Percentiles rank a stretch among this genome's conserved stretches.
phyloP scores from a whole-genome alignment of 164 flowering plant genomes.

The Litsea cubeba region DNA sequence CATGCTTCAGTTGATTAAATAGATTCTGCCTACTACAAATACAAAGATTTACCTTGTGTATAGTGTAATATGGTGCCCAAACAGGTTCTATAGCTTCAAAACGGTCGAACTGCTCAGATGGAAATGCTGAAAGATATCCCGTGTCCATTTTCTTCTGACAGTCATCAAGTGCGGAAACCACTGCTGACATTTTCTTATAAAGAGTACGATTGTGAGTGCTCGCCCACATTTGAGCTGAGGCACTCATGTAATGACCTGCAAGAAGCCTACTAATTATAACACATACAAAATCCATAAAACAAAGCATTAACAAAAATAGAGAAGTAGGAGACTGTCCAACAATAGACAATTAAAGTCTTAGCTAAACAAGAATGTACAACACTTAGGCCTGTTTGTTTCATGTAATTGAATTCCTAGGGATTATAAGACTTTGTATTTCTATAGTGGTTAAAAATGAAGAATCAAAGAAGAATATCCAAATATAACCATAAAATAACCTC shows the following conservation, averaged over 20 bases:
- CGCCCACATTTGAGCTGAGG: slow-evolving; percentile 91
- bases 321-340: background rate
- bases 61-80: slow-evolving; percentile 99
- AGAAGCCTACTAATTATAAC: slow-evolving; percentile 3
- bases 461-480: no score
- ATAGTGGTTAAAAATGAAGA: no score
- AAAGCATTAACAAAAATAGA: background rate
- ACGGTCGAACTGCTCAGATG: slow-evolving; percentile 71
- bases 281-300: background rate
- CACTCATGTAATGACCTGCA: slow-evolving; percentile 91
- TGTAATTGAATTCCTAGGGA: no score
- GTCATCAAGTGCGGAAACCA: slow-evolving; percentile 54
- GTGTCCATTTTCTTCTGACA: slow-evolving; percentile 75
- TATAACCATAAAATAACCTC: no score
- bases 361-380: no score
- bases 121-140: slow-evolving; percentile 95
- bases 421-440: no score
- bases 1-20: background rate
- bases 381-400: no score
- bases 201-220: slow-evolving; percentile 71
- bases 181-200: slow-evolving; percentile 54
- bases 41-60: slow-evolving; percentile 69
- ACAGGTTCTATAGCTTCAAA: slow-evolving; percentile 76
- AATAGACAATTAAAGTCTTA: background rate
- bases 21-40: background rate